Evolutionary conservation across 306 rosid species (phyloP).

Genomic region (Glycine soja): DNA sequence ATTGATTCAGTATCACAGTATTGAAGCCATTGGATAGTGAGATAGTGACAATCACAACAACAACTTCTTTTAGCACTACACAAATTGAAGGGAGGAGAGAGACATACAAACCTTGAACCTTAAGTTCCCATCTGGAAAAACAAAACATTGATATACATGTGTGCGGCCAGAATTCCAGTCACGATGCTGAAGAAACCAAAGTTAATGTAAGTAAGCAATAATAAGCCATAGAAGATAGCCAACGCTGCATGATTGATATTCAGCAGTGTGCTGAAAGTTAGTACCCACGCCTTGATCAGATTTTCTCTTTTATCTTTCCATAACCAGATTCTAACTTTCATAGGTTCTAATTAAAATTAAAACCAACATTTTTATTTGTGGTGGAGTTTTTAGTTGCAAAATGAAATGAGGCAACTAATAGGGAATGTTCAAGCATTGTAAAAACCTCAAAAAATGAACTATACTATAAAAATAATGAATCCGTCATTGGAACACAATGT

Average conservation of each 20-base stretch:
- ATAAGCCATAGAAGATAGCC: constrained; percentile 7
- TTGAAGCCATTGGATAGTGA: not conserved
- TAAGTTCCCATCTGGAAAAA: constrained; percentile 59
- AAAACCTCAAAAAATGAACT: not conserved
- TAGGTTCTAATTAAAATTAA: not conserved
- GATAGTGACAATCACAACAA: constrained; percentile 1
- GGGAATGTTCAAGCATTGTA: not conserved
- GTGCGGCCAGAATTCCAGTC: constrained; percentile 73
- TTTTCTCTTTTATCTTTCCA: not conserved
- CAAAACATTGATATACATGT: constrained; percentile 64
- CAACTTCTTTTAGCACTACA: not conserved
- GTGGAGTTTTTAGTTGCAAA: not conserved
- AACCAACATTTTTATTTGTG: not conserved
- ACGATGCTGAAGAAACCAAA: constrained; percentile 55
- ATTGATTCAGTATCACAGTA: constrained; percentile 13
- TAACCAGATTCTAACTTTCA: not conserved
- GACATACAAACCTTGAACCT: constrained; percentile 70
- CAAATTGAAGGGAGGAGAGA: constrained; percentile 18
- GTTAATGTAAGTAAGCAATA: constrained; percentile 2
- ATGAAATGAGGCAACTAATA: not conserved
- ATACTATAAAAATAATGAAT: too few relatives aligned
- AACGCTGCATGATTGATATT: not conserved
- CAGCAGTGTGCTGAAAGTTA: not conserved
- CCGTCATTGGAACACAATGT: too few relatives aligned
- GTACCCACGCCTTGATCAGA: too few relatives aligned